These are phyloP conservation scores for Fraxinus sp. DNA, from an alignment of 305 asterid species.

Conservation along the genomic window DNA sequence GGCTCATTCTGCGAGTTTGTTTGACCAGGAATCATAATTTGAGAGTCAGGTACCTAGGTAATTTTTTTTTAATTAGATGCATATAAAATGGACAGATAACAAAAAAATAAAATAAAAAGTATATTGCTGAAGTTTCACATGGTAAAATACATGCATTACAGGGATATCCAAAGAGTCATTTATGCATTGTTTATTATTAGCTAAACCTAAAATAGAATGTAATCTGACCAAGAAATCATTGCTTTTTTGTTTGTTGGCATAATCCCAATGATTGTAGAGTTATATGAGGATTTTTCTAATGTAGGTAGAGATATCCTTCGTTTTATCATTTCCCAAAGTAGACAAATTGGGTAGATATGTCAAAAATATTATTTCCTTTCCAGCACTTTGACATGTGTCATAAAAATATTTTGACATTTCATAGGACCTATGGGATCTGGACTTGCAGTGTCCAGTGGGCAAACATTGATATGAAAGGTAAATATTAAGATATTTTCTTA, in stretches of 20 bases:
- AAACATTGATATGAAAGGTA: neutral
- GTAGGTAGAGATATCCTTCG: neutral
- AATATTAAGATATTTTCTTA: neutral
- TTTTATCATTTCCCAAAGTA: neutral
- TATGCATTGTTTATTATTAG: neutral
- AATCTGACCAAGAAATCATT: neutral
- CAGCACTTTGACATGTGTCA: neutral
- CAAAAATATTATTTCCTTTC: neutral
- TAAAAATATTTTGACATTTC: neutral
- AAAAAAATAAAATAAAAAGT: neutral
- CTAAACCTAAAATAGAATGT: neutral
- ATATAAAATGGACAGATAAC: neutral
- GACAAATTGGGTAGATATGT: neutral
- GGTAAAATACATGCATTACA: neutral
- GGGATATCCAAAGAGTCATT: neutral
- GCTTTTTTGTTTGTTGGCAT: neutral
- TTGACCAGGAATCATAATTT: neutral
- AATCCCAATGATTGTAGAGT: neutral
- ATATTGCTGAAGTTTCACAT: neutral
- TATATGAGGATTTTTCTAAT: neutral
- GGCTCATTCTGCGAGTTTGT: neutral
- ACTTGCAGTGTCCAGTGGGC: neutral
- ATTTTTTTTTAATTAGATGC: neutral
- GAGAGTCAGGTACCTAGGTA: neutral
- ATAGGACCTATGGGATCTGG: neutral